Evolutionary conservation across 2,329 filamentous ascomycete genomes (phyloP), one percentile per base, ranked within the genome.

Genomic region (Orbilia ellipsospora): DNA sequence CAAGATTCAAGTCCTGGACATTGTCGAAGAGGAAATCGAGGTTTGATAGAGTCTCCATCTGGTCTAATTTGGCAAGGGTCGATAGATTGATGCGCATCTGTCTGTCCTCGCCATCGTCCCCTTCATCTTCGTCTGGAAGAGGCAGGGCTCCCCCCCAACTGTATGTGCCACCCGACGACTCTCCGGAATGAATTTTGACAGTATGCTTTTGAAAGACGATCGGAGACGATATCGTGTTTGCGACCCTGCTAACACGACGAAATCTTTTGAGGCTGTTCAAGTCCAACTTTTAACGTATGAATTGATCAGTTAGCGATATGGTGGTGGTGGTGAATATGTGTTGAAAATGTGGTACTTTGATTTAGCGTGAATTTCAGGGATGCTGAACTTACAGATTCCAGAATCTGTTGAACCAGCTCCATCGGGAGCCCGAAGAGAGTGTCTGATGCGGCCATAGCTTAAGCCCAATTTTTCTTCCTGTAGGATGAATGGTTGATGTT

Each of bases 361-460:
- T n/a, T 15, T 15, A 50, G 26, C 44, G 45, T 26, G 36, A 51
- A 15, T 56, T 55, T 20, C 18, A 48, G 20, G 66, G 48, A 15
- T 44, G 36, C 40, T 36, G 4, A n/a, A 61, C 69, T 50, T 51
- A 66, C 69, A 13, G 20, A 18, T 40, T 61, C 55, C 13, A 73
- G n/a, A 36, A 73, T 66, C 20, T 66, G 52, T 8, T 66, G 69
- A 31, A 73, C 61, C 48, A 73, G 59, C 55, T 73, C 69, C 0
- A 73, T 48, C 7, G 69, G 69, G 16, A 73, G 69, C 31, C 31
- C 31, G 1, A 36, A 36, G 31, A 36, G 31, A 36, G 6, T 36
- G 5, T 7, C 31, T 7, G 31, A 36, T 36, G 31, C 31, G 5
- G 31, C 8, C 31, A 36, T 36, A 36, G 31, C 31, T 36, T 36